Base-by-base conservation (phyloP, 441 rosid species). In the Mallotus japonicus region DNA sequence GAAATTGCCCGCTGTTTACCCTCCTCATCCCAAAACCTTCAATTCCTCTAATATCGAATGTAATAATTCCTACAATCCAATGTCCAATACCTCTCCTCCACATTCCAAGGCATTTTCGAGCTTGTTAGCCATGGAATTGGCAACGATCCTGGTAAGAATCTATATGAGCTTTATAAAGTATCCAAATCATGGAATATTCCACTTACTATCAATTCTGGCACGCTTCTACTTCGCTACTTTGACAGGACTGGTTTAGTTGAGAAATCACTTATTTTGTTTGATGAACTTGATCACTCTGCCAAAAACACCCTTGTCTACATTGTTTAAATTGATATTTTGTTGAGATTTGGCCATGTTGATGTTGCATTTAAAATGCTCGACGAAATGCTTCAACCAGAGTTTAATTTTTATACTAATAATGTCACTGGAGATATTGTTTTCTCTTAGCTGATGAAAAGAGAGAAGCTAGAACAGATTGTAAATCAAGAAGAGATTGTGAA, bases 311-410 rank as follows among this genome's bases (percentile, higher is more conserved):
- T 77, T 15, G 74, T 88, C 32, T 76, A 85, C 71, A 87, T 89
- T 66, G 80, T 75, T 62, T 32, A 83, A 50, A 75, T 90, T 1
- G 77, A 72, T 3, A 68, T 65, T 14, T 12, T 88, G 42, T 6
- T 88, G 8, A 72, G 78, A 51, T 77, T 66, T 32, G 87, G 85
- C 40, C 82, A 82, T 22, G 70, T 71, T 8, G 84, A 77, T 14
- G 74, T 81, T 73, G 97, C 95, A 8, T 72, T 90, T 67, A 86
- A 89, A 77, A 78, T 90, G 90, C 87, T 94, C 85, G 97, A 88
- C 58, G 92, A 87, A 92, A 92, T 94, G 99, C 88, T 89, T 65
- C 77, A 78, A 0, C 74, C 62, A 24, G 83, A 67, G 10, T 78
- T 86, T 0, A 72, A 74, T 62, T 84, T 56, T 73, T 82, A 72